A percentile compares a stretch with the other conserved stretches of the same genome.
Evolutionary conservation across 1,139 yeast genomes (phyloP).

Genomic region (Torulaspora pretoriensis): DNA sequence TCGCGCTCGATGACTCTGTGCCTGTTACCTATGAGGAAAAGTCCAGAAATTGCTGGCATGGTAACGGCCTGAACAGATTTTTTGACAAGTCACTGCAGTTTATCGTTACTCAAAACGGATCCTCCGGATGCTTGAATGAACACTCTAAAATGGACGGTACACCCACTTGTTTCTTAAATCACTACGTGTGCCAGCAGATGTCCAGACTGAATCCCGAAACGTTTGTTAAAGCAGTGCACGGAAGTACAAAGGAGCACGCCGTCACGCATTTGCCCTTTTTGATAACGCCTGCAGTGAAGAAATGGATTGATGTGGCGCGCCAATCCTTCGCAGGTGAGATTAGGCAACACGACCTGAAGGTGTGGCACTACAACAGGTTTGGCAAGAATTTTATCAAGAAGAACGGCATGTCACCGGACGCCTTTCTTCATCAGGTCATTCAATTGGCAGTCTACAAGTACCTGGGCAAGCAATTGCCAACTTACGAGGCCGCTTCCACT

Average conservation of each 20-base stretch:
- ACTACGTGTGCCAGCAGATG: conserved; percentile 60
- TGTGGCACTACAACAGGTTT: conserved; percentile 67
- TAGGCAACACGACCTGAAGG: conserved; percentile 53
- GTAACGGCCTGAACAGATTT: conserved; percentile 85
- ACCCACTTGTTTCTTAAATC: conserved; percentile 86
- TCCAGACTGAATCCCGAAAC: conserved; percentile 44
- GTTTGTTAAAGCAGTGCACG: conserved; percentile 34
- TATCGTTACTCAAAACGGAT: conserved; percentile 75
- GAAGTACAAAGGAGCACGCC: conserved; percentile 2
- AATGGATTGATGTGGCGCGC: conserved; percentile 55
- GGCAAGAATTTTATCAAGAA: conserved; percentile 69
- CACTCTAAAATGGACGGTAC: conserved; percentile 99
- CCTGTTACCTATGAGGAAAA: conserved; percentile 85
- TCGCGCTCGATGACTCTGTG: conserved; percentile 67
- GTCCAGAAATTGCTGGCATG: conserved; percentile 89
- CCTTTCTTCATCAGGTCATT: conserved; percentile 68
- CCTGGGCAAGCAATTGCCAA: conserved; percentile 79
- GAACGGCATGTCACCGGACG: conserved; percentile 72
- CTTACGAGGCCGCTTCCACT: conserved; percentile 95
- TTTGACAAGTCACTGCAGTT: conserved; percentile 91
- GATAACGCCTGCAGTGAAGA: conserved; percentile 49
- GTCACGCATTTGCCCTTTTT: conserved; percentile 41
- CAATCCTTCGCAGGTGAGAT: conserved; percentile 50
- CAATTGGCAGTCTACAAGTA: conserved; percentile 77
- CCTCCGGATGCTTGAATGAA: conserved; percentile 91